Evolutionary conservation across 75 land plant genomes (phyloP).

Genomic region (Pseudotsuga menziesii): DNA sequence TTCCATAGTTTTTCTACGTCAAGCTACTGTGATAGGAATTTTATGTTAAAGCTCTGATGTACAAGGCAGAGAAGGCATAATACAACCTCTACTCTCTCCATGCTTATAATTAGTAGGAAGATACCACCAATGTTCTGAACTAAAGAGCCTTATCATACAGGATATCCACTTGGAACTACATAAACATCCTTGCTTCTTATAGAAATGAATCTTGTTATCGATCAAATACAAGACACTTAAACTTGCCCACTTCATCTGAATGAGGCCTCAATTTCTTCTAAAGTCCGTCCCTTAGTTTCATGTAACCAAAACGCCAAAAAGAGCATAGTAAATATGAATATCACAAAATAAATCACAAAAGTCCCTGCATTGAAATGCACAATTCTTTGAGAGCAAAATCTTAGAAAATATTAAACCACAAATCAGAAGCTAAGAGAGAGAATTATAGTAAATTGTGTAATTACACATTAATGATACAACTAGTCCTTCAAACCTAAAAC

Average conservation of each 20-base stretch:
- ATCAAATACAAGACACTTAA: no score
- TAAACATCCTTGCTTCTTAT: no score
- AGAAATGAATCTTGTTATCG: no score
- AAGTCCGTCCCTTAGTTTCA: conserved; percentile 30
- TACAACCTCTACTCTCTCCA: no score
- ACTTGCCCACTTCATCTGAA: background rate
- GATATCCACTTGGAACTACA: no score
- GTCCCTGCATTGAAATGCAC: conserved; percentile 19
- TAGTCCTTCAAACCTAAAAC: background rate
- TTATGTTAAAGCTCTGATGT: no score
- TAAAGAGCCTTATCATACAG: no score
- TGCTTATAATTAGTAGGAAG: no score
- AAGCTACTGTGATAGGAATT: no score
- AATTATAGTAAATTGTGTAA: background rate
- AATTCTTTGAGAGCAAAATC: background rate
- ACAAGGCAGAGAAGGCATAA: no score
- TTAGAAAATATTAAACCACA: background rate
- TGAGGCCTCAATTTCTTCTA: conserved; percentile 36
- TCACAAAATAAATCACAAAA: conserved; percentile 21
- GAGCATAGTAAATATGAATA: conserved; percentile 13
- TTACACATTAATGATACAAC: background rate
- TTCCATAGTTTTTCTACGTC: no score
- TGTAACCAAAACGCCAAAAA: conserved; percentile 26
- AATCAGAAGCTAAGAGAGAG: background rate
- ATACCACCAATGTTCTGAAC: no score